A percentile compares a stretch with the other conserved stretches of the same genome.
Evolutionary conservation across 345 rosid genomes (phyloP).

Genomic region (Leavenworthia alabamica): DNA sequence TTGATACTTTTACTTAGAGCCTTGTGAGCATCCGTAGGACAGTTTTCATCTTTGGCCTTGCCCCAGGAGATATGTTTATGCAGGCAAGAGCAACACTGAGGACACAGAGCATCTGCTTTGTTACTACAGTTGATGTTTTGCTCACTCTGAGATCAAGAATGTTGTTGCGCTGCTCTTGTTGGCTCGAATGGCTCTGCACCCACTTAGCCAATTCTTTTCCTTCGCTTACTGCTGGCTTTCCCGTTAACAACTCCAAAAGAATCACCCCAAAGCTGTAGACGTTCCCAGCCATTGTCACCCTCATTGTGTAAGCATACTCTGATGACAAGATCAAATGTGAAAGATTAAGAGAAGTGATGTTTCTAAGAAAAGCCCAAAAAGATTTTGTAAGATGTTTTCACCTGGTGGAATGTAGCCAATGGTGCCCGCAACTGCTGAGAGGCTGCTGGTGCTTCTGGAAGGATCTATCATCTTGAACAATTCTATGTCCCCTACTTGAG

Average conservation of each 20-base stretch:
- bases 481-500: slow-evolving; percentile 76
- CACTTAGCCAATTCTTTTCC: slow-evolving; percentile 78
- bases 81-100: slow-evolving; percentile 71
- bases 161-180: slow-evolving; percentile 45
- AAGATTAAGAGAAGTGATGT: slow-evolving; percentile 3
- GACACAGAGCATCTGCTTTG: slow-evolving; percentile 70
- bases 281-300: slow-evolving; percentile 74
- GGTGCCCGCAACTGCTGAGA: slow-evolving; percentile 80
- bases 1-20: slow-evolving; percentile 42
- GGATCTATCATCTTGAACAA: slow-evolving; percentile 80
- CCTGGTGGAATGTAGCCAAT: slow-evolving; percentile 90
- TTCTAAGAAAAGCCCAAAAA: background rate
- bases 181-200: slow-evolving; percentile 45
- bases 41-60: slow-evolving; percentile 81
- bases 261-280: slow-evolving; percentile 78
- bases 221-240: slow-evolving; percentile 63
- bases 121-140: slow-evolving; percentile 45
- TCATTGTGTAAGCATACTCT: slow-evolving; percentile 97
- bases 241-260: slow-evolving; percentile 74
- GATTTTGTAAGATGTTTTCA: slow-evolving; percentile 16
- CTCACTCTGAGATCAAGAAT: slow-evolving; percentile 62
- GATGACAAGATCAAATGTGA: slow-evolving; percentile 13
- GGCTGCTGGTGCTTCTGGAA: slow-evolving; percentile 75
- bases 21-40: slow-evolving; percentile 63
- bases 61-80: slow-evolving; percentile 52